Percentiles rank a stretch among this genome's conserved stretches.
Conservation (phyloP, 108 stramenopile species). For the Ochromonas danica region DNA sequence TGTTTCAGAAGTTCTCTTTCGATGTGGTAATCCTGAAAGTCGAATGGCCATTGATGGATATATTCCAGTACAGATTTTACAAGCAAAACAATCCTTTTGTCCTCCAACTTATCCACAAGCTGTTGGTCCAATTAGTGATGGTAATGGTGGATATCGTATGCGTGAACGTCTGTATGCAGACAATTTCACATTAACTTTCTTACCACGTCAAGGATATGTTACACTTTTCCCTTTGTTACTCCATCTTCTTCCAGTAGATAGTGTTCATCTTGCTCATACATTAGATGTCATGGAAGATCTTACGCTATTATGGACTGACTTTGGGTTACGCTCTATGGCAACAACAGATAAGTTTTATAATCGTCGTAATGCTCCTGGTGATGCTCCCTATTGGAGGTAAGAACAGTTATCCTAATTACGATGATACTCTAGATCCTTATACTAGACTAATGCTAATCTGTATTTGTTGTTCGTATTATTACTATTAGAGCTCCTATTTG, state of each 20-base stretch:
- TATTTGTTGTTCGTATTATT: constrained; percentile 4
- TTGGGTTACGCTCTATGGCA: constrained; percentile 55
- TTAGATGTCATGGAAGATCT: constrained; percentile 32
- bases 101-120: neutral
- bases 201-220: constrained; percentile 24
- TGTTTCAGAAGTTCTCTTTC: neutral
- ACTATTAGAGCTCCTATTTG: neutral
- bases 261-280: neutral
- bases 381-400: constrained; percentile 57
- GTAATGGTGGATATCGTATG: neutral
- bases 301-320: constrained; percentile 49
- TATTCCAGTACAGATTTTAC: neutral
- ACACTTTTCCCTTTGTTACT: constrained; percentile 29
- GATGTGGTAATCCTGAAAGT: neutral
- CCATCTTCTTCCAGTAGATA: neutral
- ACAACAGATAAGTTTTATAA: constrained; percentile 44
- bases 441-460: neutral
- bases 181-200: neutral
- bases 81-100: neutral
- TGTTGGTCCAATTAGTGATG: neutral
- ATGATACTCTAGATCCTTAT: no score
- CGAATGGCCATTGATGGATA: neutral
- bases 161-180: neutral
- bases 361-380: constrained; percentile 52
- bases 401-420: no score